A percentile compares a stretch with the other conserved stretches of the same genome.
phyloP scores from a whole-genome alignment of 495 filamentous ascomycete species.

The Neurospora cerealis region DNA sequence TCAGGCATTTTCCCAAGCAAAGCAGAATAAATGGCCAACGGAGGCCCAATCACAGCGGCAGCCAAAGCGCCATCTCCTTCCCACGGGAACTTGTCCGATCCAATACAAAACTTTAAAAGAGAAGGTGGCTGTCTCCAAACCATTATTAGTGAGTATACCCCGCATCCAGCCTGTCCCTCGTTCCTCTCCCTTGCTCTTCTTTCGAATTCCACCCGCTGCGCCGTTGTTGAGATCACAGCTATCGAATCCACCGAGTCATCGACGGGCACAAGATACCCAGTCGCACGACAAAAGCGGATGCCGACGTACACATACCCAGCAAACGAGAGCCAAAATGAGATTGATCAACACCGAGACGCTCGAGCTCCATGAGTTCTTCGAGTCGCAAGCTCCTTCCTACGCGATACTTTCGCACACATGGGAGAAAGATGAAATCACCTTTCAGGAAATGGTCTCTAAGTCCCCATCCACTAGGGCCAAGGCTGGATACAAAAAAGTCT shows the following conservation, averaged over 20 bases:
- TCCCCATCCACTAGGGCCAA: neutral
- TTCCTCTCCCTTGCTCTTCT: neutral
- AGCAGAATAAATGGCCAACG: no score
- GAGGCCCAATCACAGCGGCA: no score
- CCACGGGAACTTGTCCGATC: no score
- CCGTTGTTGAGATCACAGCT: neutral
- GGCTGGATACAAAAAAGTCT: constrained; percentile 13
- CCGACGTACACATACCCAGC: neutral
- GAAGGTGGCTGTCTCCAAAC: neutral
- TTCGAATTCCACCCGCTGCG: neutral
- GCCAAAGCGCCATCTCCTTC: no score
- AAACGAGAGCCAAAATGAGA: neutral
- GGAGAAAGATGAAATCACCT: constrained; percentile 3
- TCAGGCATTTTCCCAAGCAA: no score
- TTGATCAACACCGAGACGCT: constrained; percentile 4
- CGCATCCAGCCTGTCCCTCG: neutral
- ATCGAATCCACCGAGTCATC: accelerated
- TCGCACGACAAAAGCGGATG: neutral
- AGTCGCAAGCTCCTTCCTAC: neutral
- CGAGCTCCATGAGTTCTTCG: neutral
- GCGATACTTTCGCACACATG: constrained; percentile 9
- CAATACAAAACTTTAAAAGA: neutral
- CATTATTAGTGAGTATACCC: neutral
- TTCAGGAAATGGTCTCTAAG: constrained; percentile 1
- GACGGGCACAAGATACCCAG: neutral